phyloP scores from a whole-genome alignment of 106 monocot species.

The Acorus gramineus region DNA sequence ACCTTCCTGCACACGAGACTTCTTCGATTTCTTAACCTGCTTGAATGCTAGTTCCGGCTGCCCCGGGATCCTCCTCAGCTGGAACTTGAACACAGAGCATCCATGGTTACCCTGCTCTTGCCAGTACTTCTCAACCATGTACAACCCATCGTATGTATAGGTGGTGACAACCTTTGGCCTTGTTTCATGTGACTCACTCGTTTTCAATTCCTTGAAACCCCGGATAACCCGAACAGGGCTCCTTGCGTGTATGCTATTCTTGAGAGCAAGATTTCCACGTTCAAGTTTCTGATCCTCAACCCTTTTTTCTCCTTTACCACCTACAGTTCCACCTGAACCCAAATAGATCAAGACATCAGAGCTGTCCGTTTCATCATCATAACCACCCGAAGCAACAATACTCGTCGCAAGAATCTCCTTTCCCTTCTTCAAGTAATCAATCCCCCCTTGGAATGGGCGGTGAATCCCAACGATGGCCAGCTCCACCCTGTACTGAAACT shows the following conservation, averaged over 20 bases:
- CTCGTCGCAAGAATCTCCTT: constrained; percentile 43
- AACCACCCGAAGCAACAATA: constrained; percentile 75
- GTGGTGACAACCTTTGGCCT: constrained; percentile 43
- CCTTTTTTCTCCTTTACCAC: constrained; percentile 23
- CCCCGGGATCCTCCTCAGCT: constrained; percentile 56
- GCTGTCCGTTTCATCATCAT: constrained; percentile 58
- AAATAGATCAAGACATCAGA: constrained; percentile 85
- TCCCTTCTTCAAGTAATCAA: constrained; percentile 36
- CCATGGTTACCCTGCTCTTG: constrained; percentile 35
- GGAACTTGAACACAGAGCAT: constrained; percentile 50
- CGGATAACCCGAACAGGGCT: constrained; percentile 79
- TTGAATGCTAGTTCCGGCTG: constrained; percentile 75
- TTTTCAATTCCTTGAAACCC: constrained; percentile 42
- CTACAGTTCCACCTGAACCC: constrained; percentile 71
- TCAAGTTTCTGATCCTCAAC: constrained; percentile 83
- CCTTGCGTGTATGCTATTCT: constrained; percentile 61
- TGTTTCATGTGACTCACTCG: constrained; percentile 21
- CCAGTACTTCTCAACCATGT: constrained; percentile 63
- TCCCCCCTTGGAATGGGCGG: constrained; percentile 72
- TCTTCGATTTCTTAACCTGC: constrained; percentile 43
- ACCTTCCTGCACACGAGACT: constrained; percentile 42
- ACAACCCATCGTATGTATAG: constrained; percentile 82
- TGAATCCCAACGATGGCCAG: constrained; percentile 75
- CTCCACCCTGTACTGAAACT: constrained; percentile 77
- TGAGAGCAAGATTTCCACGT: constrained; percentile 72